Evolutionary conservation across 306 rosid species (phyloP), one percentile per base, ranked within the genome.

Genomic region (Vigna radiata): DNA sequence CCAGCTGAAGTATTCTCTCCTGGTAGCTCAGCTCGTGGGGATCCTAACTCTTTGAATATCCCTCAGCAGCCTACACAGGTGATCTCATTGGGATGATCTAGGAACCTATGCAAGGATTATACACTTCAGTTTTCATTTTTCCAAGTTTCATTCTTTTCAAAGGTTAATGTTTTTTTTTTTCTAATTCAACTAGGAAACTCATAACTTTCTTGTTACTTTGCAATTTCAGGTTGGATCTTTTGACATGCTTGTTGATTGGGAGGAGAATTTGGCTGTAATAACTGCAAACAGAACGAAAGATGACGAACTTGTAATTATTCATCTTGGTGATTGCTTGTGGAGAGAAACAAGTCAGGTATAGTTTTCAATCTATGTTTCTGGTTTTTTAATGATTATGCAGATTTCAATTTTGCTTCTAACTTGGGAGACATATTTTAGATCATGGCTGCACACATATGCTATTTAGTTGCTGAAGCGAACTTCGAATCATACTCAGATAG

Each of bases 231-330:
- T 84, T 84, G 87, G 87, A 68, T 84, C 89, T 31, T 83, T 74
- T 75, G 85, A 79, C 64, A 89, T 94, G 97, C 93, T 92, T 73
- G 94, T 89, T 70, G 96, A 85, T 69, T 95, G 99, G 99, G 97
- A 88, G 86, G 93, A 90, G 82, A 95, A 95, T 85, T 82, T 95
- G 77, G 99, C 99, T 33, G 93, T 95, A 65, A 89, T 95, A 82
- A 86, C 97, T 79, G 97, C 99, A 72, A 95, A 95, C 86, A 88
- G 99, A 85, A 95, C 99, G 48, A 95, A 95, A 80, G 97, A 81
- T 83, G 99, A 95, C 29, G 97, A 95, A 74, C 91, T 95, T 72
- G 99, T 92, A 59, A 89, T 92, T 76, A 69, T 89, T 54, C 99
- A 95, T 77, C 97, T 95, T 17, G 99, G 99, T 65, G 99, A 92